Evolutionary conservation across 1,139 yeast genomes (phyloP).

Genomic region (Sugiyamaella grinbergsii): DNA sequence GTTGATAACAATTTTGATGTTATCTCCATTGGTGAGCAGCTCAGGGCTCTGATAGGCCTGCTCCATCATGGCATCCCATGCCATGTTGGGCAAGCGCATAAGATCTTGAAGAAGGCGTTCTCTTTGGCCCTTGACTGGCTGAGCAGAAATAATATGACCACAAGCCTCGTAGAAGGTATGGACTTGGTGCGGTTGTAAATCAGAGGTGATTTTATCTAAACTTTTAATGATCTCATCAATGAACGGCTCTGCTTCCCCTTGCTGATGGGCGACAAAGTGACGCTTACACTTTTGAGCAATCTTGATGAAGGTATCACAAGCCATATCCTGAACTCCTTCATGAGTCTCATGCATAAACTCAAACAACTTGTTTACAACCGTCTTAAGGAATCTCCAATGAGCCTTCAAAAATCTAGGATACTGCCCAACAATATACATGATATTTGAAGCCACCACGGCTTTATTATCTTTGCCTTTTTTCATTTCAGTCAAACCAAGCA

Average conservation of each 20-base stretch:
- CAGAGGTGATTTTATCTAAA: conserved; percentile 84
- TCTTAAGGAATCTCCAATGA: conserved; percentile 95
- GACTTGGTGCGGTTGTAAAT: conserved; percentile 94
- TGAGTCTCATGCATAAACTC: conserved; percentile 99
- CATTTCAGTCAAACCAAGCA: conserved; percentile 88
- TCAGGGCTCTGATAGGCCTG: conserved; percentile 91
- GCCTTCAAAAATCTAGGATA: conserved; percentile 96
- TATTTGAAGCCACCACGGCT: conserved; percentile 98
- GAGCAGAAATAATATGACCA: conserved; percentile 91
- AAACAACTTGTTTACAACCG: conserved; percentile 91
- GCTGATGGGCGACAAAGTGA: conserved; percentile 88
- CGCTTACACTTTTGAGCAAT: conserved; percentile 93
- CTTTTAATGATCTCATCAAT: conserved; percentile 84
- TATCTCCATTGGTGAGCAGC: conserved; percentile 77
- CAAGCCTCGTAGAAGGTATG: conserved; percentile 98
- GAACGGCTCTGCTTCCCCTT: conserved; percentile 87
- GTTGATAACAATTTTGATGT: conserved; percentile 89
- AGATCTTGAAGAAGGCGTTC: conserved; percentile 73
- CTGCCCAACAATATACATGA: conserved; percentile 99
- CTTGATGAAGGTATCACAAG: conserved; percentile 97
- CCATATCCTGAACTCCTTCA: conserved; percentile 99
- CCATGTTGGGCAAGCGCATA: conserved; percentile 90
- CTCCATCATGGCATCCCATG: conserved; percentile 88
- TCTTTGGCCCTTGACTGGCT: conserved; percentile 61
- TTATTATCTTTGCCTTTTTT: conserved; percentile 97